phyloP scores from a whole-genome alignment of 75 land plant species.

The Sequoia sempervirens region DNA sequence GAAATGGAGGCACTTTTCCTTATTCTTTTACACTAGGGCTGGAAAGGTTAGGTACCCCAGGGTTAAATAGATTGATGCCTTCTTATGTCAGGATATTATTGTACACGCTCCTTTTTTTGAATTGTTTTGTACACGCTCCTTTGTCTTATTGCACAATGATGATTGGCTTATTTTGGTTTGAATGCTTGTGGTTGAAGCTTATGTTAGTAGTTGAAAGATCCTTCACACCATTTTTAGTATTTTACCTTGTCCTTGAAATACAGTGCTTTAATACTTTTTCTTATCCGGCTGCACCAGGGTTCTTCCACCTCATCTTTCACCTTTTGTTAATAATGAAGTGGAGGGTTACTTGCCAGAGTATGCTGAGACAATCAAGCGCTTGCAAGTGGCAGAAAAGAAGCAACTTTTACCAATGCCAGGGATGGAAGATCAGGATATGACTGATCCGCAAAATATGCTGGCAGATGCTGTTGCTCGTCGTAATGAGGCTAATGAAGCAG shows the following conservation, averaged over 20 bases:
- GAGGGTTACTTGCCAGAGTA: conserved; percentile 98
- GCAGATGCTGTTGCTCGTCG: conserved; percentile 51
- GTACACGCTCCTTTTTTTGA: not conserved
- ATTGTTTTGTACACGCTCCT: not conserved
- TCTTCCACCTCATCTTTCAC: conserved; percentile 94
- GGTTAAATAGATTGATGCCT: not conserved
- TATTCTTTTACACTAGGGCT: conserved; percentile 27
- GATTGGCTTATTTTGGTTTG: not conserved
- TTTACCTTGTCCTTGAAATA: not conserved
- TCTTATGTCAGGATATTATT: not conserved
- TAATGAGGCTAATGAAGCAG: conserved; percentile 53
- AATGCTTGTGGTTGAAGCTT: not conserved
- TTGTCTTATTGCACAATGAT: not conserved
- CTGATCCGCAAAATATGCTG: conserved; percentile 39
- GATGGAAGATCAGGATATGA: conserved; percentile 43
- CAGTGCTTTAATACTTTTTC: not conserved
- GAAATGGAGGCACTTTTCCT: not conserved
- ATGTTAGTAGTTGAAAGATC: not conserved
- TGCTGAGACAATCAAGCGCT: conserved; percentile 73
- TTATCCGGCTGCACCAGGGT: conserved; percentile 30
- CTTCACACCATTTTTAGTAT: not conserved
- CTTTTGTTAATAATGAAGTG: conserved; percentile 89
- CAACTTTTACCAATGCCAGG: conserved; percentile 76
- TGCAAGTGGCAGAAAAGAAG: conserved; percentile 73
- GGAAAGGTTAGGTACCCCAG: not conserved